phyloP scores from a whole-genome alignment of 148 eudicot species.

The Polygonum aviculare region DNA sequence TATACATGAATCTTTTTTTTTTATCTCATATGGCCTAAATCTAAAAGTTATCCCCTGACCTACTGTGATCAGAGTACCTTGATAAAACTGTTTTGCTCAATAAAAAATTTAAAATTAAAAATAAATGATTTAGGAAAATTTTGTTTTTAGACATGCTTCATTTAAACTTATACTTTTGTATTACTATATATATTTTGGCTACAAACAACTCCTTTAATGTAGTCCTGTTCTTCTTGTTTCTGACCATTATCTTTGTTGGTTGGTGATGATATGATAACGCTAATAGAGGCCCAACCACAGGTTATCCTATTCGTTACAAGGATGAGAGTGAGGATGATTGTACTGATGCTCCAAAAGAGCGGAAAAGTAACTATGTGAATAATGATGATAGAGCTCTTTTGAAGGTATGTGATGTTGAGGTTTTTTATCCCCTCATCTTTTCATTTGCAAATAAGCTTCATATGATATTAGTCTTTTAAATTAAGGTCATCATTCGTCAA shows the following conservation, averaged over 20 bases:
- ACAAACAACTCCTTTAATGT: not conserved
- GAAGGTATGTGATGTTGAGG: conserved; percentile 20
- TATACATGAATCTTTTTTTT: not conserved
- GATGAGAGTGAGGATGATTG: conserved; percentile 8
- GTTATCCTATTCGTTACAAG: not conserved
- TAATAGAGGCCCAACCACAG: conserved; percentile 7
- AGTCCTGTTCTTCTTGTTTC: not conserved
- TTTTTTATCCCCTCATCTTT: not conserved
- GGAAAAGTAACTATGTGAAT: conserved; percentile 36
- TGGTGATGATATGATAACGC: conserved; percentile 6
- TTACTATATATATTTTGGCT: not conserved
- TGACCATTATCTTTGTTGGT: not conserved
- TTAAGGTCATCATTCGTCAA: not conserved
- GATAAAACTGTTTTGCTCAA: not conserved
- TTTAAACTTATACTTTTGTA: not conserved
- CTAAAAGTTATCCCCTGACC: not conserved
- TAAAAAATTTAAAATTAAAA: too few species aligned
- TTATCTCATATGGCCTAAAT: not conserved
- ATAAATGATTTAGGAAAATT: not conserved
- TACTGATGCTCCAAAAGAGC: conserved; percentile 11
- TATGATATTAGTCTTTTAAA: not conserved
- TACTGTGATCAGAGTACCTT: not conserved
- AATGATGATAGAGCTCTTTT: conserved; percentile 38
- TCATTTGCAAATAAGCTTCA: not conserved
- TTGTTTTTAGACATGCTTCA: not conserved